These are phyloP conservation scores for Inga oerstediana DNA, from an alignment of 306 rosid genomes.

Conservation along the genomic window DNA sequence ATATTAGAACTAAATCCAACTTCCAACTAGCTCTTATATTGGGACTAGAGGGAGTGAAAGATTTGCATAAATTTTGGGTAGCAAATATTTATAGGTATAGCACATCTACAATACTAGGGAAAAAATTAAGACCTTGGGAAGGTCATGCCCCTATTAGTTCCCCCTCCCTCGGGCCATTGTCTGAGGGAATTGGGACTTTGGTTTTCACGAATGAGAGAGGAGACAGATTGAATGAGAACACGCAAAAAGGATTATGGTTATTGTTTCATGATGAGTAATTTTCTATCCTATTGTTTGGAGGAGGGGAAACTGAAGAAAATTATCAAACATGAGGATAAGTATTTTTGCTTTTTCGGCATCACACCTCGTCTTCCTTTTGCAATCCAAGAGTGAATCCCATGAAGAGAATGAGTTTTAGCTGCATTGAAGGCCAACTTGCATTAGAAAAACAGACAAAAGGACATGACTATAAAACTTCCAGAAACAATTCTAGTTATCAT, in stretches of 20 bases:
- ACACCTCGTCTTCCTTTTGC: constrained; percentile 80
- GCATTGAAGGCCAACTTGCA: constrained; percentile 41
- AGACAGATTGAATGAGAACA: not conserved
- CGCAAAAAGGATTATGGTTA: not conserved
- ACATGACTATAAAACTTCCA: constrained; percentile 18
- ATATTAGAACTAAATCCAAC: too few relatives aligned
- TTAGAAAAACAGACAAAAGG: constrained; percentile 29
- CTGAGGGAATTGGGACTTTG: not conserved
- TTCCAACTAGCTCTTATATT: too few relatives aligned
- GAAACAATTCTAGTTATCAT: not conserved
- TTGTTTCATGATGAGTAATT: not conserved
- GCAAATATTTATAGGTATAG: not conserved
- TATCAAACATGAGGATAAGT: not conserved
- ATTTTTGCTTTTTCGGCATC: constrained; percentile 10
- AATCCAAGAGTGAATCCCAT: constrained; percentile 80
- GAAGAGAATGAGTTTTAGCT: constrained; percentile 43
- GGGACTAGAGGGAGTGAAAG: too few relatives aligned
- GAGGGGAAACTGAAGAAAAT: not conserved
- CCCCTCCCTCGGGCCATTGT: not conserved
- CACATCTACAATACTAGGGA: not conserved
- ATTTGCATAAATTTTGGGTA: too few relatives aligned
- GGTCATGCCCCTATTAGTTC: not conserved
- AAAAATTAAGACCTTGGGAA: not conserved
- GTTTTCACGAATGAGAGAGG: not conserved
- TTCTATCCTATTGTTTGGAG: not conserved